A percentile compares a stretch with the other conserved stretches of the same genome.
Conservation (phyloP, 2,329 filamentous ascomycete genomes). For the Botrytis hyacinthi region DNA sequence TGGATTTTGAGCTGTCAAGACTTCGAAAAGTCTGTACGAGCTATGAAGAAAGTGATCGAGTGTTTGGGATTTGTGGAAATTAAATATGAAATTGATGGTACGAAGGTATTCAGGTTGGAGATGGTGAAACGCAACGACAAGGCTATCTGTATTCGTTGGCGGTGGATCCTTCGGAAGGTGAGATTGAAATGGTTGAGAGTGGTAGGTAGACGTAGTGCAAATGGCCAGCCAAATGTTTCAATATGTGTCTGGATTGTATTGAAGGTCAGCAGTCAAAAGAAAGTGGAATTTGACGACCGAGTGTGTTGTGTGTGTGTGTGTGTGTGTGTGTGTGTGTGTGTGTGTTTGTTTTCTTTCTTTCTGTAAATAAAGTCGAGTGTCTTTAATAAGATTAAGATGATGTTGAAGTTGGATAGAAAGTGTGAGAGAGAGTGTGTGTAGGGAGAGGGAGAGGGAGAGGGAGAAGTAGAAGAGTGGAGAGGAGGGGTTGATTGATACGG, state of each 20-base stretch:
- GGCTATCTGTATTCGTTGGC: constrained; percentile 10
- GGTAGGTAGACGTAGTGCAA: background rate
- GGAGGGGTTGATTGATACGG: constrained; percentile 4
- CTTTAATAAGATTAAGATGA: background rate
- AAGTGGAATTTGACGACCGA: background rate
- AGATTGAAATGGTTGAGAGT: constrained; percentile 1
- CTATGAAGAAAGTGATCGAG: background rate
- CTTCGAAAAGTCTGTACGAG: background rate
- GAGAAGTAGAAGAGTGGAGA: background rate
- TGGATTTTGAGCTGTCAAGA: background rate
- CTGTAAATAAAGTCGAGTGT: background rate
- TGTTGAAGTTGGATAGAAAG: background rate
- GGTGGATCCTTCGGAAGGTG: background rate
- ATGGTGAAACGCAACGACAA: constrained; percentile 2
- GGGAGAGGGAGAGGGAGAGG: background rate
- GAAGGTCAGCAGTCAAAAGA: background rate
- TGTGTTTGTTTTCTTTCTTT: too few species aligned
- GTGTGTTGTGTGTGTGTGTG: background rate
- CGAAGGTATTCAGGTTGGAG: background rate
- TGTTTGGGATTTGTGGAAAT: background rate
- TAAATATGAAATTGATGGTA: background rate
- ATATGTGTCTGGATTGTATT: background rate
- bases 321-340: too few species aligned
- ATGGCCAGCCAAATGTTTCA: background rate
- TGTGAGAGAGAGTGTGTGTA: background rate